Base-by-base conservation (phyloP, 352 stramenopile species). In the Phytophthora pisi region DNA sequence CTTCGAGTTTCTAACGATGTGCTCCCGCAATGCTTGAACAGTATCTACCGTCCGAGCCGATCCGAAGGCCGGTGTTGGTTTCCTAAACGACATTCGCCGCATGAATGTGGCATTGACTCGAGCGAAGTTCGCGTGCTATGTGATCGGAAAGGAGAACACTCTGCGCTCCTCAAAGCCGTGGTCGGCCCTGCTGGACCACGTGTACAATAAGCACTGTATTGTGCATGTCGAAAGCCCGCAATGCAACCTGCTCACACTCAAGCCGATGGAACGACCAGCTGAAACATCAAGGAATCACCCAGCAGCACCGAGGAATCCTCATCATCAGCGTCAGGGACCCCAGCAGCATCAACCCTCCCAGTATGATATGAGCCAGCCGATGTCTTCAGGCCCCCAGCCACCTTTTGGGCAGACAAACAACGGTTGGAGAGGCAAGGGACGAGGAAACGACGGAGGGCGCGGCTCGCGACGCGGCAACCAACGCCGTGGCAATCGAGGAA, bases 41-140 rank as follows among this genome's bases (percentile, higher is more conserved):
- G 89, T 96, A 46, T 96, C 89, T 53, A 96, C 89, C 23, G 89
- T 96, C 55, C 83, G 89, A 77, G 86, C 87, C 11, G 87, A 95
- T 55, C 87, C 87, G 18, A 78, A 81, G 57, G 86, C 86, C 53
- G 89, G 89, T 20, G 86, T 97, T 46, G 90, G 90, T 13, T 97
- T 97, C 46, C 66, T 97, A 61, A 95, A 95, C 66, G 90, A 97
- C 58, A 92, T 92, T 56, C 83, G 90, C 9, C 87, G 90, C 26
- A 96, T 97, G 89, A 97, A 97, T 61, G 90, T 97, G 36, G 83
- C 89, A 26, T 61, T 97, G 26, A 97, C 90, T 34, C 75, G 90
- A 67, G 90, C 90, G 23, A 97, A 96, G 65, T 96, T 91, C 65
- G 84, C 88, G 3, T 96, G 89, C 66, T 96, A 93, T 46, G 88